phyloP scores from a whole-genome alignment of 2,329 filamentous ascomycete species.

The Paramyrothecium sp. region DNA sequence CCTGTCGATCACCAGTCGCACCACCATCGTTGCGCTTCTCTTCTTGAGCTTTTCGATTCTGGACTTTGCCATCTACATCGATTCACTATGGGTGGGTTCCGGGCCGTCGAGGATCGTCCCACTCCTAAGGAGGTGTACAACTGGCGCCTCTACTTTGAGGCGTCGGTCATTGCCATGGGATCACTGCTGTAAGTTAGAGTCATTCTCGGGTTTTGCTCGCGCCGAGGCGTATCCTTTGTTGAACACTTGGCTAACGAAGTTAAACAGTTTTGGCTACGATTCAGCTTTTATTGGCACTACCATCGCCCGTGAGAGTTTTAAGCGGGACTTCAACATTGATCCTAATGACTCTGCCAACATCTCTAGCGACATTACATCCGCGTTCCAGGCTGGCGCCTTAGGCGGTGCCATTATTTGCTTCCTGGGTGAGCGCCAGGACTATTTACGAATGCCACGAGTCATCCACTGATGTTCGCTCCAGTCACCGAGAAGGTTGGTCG shows the following conservation, averaged over 20 bases:
- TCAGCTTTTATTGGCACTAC: constrained; percentile 54
- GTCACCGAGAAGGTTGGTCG: constrained; percentile 48
- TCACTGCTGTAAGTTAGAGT: constrained; percentile 33
- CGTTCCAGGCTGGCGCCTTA: constrained; percentile 50
- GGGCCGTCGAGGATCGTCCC: constrained; percentile 52
- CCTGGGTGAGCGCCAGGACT: constrained; percentile 21
- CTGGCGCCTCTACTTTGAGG: constrained; percentile 46
- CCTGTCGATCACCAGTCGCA: not conserved
- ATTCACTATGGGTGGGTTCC: constrained; percentile 33
- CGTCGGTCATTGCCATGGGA: constrained; percentile 47
- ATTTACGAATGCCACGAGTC: too few relatives aligned
- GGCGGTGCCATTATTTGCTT: constrained; percentile 51
- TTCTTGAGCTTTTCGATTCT: not conserved
- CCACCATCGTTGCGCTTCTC: constrained; percentile 3
- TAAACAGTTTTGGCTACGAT: constrained; percentile 50
- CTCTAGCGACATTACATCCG: constrained; percentile 43
- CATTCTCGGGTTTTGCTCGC: not conserved
- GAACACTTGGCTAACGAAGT: not conserved
- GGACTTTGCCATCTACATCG: not conserved
- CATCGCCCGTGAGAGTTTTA: constrained; percentile 47
- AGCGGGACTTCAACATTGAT: constrained; percentile 34
- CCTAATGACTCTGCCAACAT: constrained; percentile 25
- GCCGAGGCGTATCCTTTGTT: not conserved
- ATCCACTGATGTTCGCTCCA: constrained; percentile 4
- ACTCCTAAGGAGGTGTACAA: constrained; percentile 56